Percentiles rank a stretch among this genome's conserved stretches.
phyloP scores from a whole-genome alignment of 1,284 basidiomycete species.

The Heliocybe sulcata region DNA sequence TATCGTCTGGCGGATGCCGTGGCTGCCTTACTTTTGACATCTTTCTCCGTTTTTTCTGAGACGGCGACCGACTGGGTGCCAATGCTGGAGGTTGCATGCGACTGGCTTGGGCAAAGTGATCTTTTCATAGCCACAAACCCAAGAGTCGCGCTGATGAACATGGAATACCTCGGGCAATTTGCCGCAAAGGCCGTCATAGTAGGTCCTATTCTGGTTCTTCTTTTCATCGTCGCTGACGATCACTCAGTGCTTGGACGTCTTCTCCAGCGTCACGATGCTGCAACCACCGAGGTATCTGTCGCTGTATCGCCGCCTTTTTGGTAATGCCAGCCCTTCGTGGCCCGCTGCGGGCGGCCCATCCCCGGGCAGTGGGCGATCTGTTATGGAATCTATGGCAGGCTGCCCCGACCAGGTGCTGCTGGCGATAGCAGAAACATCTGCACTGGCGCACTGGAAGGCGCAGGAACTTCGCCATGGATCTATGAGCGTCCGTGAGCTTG shows the following conservation, averaged over 20 bases:
- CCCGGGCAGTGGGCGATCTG: conserved; percentile 27
- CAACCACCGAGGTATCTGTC: conserved; percentile 58
- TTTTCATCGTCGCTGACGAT: background rate
- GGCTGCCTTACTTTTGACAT: conserved; percentile 67
- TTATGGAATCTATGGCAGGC: conserved; percentile 62
- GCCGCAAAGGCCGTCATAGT: conserved; percentile 69
- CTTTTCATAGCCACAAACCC: conserved; percentile 58
- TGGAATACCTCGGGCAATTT: conserved; percentile 44
- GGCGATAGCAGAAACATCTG: conserved; percentile 65
- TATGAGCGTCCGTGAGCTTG: conserved; percentile 63
- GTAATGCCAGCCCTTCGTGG: background rate
- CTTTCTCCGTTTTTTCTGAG: conserved; percentile 60
- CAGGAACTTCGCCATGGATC: conserved; percentile 50
- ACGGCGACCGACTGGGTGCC: conserved; percentile 58
- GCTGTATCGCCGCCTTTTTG: conserved; percentile 55
- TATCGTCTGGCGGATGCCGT: conserved; percentile 63
- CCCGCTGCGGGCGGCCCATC: conserved; percentile 25
- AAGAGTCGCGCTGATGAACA: conserved; percentile 42
- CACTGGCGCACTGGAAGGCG: conserved; percentile 71
- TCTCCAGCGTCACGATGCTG: conserved; percentile 55
- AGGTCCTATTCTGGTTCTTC: conserved; percentile 18
- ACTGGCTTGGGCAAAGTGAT: conserved; percentile 64
- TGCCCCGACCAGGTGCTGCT: conserved; percentile 72
- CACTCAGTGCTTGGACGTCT: conserved; percentile 66
- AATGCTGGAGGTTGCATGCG: conserved; percentile 57